A percentile compares a stretch with the other conserved stretches of the same genome.
phyloP scores from a whole-genome alignment of 306 rosid genomes.

The Rubus idaeus region DNA sequence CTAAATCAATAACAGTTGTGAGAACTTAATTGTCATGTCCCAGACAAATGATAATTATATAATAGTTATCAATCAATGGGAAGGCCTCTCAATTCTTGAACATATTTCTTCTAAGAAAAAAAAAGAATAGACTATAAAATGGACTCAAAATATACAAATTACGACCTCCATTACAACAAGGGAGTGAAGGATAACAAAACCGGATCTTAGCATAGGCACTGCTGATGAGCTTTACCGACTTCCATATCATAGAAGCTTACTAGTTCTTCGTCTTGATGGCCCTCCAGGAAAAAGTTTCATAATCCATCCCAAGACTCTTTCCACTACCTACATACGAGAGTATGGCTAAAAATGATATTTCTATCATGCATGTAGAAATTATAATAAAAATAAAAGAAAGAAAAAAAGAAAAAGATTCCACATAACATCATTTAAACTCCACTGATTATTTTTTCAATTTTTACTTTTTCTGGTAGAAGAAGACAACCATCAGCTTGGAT shows the following conservation, averaged over 20 bases:
- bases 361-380: neutral
- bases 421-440: neutral
- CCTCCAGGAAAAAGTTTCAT: conserved; percentile 98
- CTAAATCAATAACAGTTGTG: conserved; percentile 23
- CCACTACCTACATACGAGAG: conserved; percentile 70
- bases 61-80: conserved; percentile 34
- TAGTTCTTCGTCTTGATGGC: conserved; percentile 83
- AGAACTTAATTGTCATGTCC: conserved; percentile 41
- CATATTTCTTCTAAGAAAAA: conserved; percentile 25
- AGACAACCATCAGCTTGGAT: conserved; percentile 5
- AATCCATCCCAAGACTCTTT: conserved; percentile 97
- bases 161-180: conserved; percentile 38
- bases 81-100: conserved; percentile 38
- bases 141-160: conserved; percentile 70
- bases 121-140: conserved; percentile 43
- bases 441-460: neutral
- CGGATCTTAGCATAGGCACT: conserved; percentile 20
- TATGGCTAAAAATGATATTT: neutral
- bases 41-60: conserved; percentile 42
- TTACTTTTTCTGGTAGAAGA: neutral
- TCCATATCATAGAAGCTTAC: conserved; percentile 72
- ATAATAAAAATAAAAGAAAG: neutral
- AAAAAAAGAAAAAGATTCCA: neutral
- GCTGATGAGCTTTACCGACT: conserved; percentile 28
- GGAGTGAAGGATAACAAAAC: conserved; percentile 36